Base-by-base conservation (phyloP, 2,329 filamentous ascomycete species). In the Bipolaris victoriae region DNA sequence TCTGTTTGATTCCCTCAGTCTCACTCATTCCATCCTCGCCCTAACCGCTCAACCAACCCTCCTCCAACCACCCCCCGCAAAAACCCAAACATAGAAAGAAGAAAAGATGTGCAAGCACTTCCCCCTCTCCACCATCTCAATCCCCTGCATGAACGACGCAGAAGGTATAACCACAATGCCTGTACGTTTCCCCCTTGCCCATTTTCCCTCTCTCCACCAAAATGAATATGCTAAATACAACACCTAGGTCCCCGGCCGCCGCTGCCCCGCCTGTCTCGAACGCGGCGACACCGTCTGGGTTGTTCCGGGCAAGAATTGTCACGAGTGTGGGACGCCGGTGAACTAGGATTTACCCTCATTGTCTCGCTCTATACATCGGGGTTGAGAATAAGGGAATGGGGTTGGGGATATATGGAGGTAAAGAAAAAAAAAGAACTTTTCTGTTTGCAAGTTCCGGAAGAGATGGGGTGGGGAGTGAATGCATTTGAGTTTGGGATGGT, bases 231-330 rank as follows among this genome's bases (percentile, higher is more conserved):
- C n/a, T 39, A 18, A 16, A 39, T 16, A 16, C 65, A 63, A 35
- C 1, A 29, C 24, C 7, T n/a, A 78, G 76, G 74, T 78, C 39
- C 76, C 76, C 50, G 75, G 74, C 43, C 73, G 73, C 49, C 73
- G 74, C 20, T 78, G 76, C 65, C 76, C 76, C 24, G 69, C 72
- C 31, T 78, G 76, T 50, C 68, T 77, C 44, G 75, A 76, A 50
- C 71, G 74, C 41, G 75, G 75, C n/a, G 68, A 76, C 43, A 76
- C 73, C 2, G 73, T 78, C 2, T 78, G 76, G 76, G 76, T 78
- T 18, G 74, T 77, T 49, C 75, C 74, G 5, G 76, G 76, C 24
- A 77, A 77, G 55, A 73, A 71, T 61, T 78, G 76, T 58, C 72
- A 74, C 7, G 64, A 72, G 43, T 78, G 76, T 49, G 75, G 75